Conservation (phyloP, 2,329 filamentous ascomycete species). For the Diaporthe velutina region DNA sequence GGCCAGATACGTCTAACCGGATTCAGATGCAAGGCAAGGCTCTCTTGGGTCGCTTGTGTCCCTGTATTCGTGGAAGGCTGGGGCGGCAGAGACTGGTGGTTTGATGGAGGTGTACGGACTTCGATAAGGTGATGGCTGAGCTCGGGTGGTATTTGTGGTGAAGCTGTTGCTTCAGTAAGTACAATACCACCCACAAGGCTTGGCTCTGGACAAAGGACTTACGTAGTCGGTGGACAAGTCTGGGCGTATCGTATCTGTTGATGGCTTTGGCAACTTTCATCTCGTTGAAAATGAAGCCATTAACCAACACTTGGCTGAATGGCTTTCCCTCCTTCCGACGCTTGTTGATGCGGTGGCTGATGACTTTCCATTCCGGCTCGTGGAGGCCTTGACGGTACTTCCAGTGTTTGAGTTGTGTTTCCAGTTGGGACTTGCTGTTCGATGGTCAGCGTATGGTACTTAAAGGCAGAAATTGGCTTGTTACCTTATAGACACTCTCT, state of each 20-base stretch:
- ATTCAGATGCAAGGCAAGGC: neutral
- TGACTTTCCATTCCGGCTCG: neutral
- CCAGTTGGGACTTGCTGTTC: neutral
- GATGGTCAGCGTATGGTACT: neutral
- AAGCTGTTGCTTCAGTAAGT: neutral
- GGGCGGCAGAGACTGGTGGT: neutral
- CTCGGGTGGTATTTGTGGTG: neutral
- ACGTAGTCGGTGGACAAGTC: neutral
- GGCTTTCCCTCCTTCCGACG: neutral
- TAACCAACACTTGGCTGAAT: neutral
- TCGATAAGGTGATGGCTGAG: neutral
- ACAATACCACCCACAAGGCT: no score
- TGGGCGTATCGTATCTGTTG: neutral
- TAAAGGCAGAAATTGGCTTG: neutral
- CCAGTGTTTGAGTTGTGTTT: neutral
- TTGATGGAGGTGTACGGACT: neutral
- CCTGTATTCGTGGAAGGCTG: fast-evolving
- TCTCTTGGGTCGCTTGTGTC: neutral
- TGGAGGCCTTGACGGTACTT: neutral
- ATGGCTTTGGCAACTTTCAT: neutral
- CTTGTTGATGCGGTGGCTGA: neutral
- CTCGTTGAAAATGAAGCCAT: neutral
- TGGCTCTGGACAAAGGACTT: neutral
- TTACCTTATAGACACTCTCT: neutral
- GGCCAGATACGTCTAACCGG: neutral